These are phyloP conservation scores for Camillea tinctor DNA, from an alignment of 2,329 filamentous ascomycete genomes.

Conservation along the genomic window DNA sequence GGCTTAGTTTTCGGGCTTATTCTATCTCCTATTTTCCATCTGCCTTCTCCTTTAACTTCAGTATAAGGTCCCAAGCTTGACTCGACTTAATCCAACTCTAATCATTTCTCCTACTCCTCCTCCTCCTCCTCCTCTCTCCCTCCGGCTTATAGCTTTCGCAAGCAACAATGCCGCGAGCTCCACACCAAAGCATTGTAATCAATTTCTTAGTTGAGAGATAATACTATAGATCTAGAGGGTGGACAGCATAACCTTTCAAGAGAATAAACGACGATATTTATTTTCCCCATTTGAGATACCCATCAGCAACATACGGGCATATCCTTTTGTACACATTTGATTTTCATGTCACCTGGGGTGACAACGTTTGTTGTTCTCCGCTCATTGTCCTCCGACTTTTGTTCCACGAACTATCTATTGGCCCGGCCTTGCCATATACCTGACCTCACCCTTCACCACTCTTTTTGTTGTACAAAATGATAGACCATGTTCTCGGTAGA, in stretches of 20 bases:
- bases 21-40: neutral
- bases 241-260: neutral
- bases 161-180: too few relatives aligned
- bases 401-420: neutral
- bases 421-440: neutral
- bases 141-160: neutral
- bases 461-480: conserved; percentile 41
- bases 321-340: neutral
- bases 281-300: neutral
- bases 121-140: neutral
- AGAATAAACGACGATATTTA: neutral
- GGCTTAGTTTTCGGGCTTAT: neutral
- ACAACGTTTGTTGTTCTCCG: conserved; percentile 1
- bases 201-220: too few relatives aligned
- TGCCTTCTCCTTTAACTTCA: neutral
- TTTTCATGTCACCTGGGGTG: neutral
- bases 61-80: too few relatives aligned
- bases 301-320: neutral
- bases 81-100: neutral
- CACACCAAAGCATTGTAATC: too few relatives aligned
- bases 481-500: conserved; percentile 89
- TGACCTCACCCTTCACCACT: neutral
- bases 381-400: conserved; percentile 9
- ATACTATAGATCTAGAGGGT: neutral
- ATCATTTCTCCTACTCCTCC: too few relatives aligned